A percentile compares a stretch with the other conserved stretches of the same genome.
Evolutionary conservation across 2,329 filamentous ascomycete genomes (phyloP).

Genomic region (Helicocarpus griseus): DNA sequence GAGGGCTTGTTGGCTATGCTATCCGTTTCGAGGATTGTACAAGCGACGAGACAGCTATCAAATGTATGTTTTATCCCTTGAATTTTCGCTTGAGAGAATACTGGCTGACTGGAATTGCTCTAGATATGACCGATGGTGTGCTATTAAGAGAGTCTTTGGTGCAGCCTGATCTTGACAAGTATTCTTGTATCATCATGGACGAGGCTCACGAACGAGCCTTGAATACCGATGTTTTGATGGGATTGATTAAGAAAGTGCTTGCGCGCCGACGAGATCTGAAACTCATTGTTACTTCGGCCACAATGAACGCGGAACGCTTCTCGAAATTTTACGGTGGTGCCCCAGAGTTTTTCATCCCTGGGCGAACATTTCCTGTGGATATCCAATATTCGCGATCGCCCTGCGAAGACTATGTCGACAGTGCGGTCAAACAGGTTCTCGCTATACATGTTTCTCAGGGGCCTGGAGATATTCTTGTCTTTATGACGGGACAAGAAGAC

Average conservation of each 20-base stretch:
- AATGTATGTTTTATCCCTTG: conserved; percentile 43
- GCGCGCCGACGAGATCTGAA: conserved; percentile 84
- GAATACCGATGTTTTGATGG: conserved; percentile 96
- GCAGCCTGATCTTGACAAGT: conserved; percentile 85
- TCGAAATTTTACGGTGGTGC: conserved; percentile 93
- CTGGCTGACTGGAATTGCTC: conserved; percentile 9
- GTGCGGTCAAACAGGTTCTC: conserved; percentile 89
- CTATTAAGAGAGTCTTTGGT: conserved; percentile 85
- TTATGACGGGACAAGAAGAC: conserved; percentile 99
- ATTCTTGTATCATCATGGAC: conserved; percentile 99
- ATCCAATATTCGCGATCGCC: conserved; percentile 91
- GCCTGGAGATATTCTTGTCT: conserved; percentile 86
- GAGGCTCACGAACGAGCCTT: conserved; percentile 94
- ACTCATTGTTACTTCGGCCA: conserved; percentile 93
- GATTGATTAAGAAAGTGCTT: conserved; percentile 92
- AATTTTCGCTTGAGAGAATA: conserved; percentile 8
- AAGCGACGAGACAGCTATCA: conserved; percentile 88
- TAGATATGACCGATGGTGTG: conserved; percentile 93
- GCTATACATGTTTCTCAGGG: conserved; percentile 95
- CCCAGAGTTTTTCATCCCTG: conserved; percentile 92
- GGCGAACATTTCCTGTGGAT: conserved; percentile 92
- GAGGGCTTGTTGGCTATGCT: conserved; percentile 83
- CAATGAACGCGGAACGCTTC: conserved; percentile 96
- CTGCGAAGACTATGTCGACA: conserved; percentile 95
- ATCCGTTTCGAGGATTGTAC: conserved; percentile 99